Base-by-base conservation (phyloP, 2,329 filamentous ascomycete genomes). In the Akanthomyces uredinophilus region DNA sequence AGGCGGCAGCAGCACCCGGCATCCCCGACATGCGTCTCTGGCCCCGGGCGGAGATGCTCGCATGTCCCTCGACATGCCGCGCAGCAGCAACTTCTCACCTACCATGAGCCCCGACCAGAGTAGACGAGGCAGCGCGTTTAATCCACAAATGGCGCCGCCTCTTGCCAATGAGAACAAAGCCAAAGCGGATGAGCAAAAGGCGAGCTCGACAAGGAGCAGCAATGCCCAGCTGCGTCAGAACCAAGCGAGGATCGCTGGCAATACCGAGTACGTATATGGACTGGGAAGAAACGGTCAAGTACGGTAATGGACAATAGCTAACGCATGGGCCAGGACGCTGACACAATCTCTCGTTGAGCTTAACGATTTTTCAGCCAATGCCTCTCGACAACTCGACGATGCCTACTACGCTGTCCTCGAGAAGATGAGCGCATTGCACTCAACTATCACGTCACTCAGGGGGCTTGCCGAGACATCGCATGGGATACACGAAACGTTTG, bases 321-420 rank as follows among this genome's bases (percentile, higher is more conserved):
- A 56, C 27, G n/a, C 24, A 44, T 44, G 18, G 10, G n/a, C 24
- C 43, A 58, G 84, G 63, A 80, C 79, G 53, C 68, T 87, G 22
- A 79, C 78, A 65, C 80, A 80, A 61, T 80, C 83, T 4, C 74
- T 87, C 0, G 70, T 72, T 27, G 77, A 82, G 54, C 78, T 92
- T 13, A 81, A 81, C 67, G 76, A 81, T 37, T 81, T 87, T 71
- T 88, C 88, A 24, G 80, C 85, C 61, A 75, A 79, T 24, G 85
- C 87, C 27, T 90, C 87, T 18, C 80, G 82, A 64, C 83, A 83
- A 39, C 83, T 94, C 47, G 89, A 93, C 71, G 84, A 89, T 63
- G 87, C 87, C 3, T 93, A 92, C 75, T 89, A 90, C 66, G 83
- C 85, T 0, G 83, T 92, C 11, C 78, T 92, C 35, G 87, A 91